Evolutionary conservation across 805 yeast genomes (phyloP), one percentile per base, ranked within the genome.

Genomic region (Ogataea saltuana): DNA sequence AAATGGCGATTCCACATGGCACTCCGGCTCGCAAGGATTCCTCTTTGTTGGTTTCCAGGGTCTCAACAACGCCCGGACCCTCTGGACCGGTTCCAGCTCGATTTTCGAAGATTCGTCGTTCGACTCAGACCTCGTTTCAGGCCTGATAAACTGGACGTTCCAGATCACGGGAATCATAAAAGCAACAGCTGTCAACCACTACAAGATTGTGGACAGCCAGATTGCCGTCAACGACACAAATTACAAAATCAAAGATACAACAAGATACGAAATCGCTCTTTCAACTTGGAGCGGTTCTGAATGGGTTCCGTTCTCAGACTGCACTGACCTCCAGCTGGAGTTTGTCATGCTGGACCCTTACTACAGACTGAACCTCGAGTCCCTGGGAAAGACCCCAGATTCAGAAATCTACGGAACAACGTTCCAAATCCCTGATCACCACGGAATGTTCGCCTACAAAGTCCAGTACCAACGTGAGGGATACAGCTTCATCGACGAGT

Each of bases 321-420:
- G 70, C 29, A 74, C 76, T 39, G 85, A 83, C 47, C 62, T 87
- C 43, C 99, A 93, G 68, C 70, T 93, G 44, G 90, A 88, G 57
- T 80, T 89, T 64, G 80, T 77, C 57, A 83, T 93, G 91, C 76
- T 93, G 50, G 98, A 93, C 63, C 99, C 99, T 32, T 93, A 91
- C 70, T 89, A 89, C 61, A 81, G 99, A 59, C 61, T 91, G 45
- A 80, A 75, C 48, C 68, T 93, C 57, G 54, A 63, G 15, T 71
- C 75, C 21, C 59, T 70, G 33, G 71, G 71, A 8, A 42, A 18
- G 12, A 68, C 67, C 10, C 58, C 55, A 2, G 64, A 69, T 4
- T 64, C 74, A n/a, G 83, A 80, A 57, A 61, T 69, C 15, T 82
- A 78, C 57, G 67, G 66, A 16, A 70, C 77, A 15, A 66, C 70